Percentiles rank a stretch among this genome's conserved stretches.
Evolutionary conservation across 768 basidiomycete genomes (phyloP).

Genomic region (Clitopilus passeckerianus): DNA sequence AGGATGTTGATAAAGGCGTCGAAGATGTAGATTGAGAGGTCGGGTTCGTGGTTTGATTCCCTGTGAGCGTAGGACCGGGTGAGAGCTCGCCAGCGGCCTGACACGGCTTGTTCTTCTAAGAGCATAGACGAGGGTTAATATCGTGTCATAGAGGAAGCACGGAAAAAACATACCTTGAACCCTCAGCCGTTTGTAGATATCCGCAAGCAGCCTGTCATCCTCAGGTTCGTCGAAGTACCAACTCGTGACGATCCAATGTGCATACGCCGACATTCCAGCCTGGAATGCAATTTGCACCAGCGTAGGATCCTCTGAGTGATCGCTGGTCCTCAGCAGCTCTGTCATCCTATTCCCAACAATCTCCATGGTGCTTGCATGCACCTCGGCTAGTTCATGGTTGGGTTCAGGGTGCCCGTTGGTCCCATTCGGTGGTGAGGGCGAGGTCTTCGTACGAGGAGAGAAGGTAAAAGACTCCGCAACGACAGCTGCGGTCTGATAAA

Average conservation of each 20-base stretch:
- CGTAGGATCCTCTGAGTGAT: slow-evolving; percentile 34
- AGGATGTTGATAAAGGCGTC: slow-evolving; percentile 38
- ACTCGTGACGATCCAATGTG: slow-evolving; percentile 44
- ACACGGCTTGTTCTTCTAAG: slow-evolving; percentile 37
- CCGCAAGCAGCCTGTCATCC: slow-evolving; percentile 35
- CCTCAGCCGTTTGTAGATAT: slow-evolving; percentile 27
- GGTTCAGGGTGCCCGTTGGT: not conserved
- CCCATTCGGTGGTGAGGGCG: not conserved
- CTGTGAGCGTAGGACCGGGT: slow-evolving; percentile 23
- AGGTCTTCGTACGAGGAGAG: not conserved
- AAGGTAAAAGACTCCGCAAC: slow-evolving; percentile 29
- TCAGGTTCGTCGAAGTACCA: slow-evolving; percentile 49
- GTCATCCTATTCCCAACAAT: slow-evolving; percentile 29
- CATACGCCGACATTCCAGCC: slow-evolving; percentile 38
- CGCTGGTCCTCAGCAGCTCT: slow-evolving; percentile 28
- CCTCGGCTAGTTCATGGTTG: slow-evolving; percentile 16
- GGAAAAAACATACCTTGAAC: slow-evolving; percentile 23
- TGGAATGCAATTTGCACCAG: slow-evolving; percentile 41
- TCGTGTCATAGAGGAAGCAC: not conserved
- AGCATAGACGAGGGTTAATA: not conserved
- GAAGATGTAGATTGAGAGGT: slow-evolving; percentile 29
- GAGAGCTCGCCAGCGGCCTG: slow-evolving; percentile 39
- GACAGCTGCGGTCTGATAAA: slow-evolving; percentile 41
- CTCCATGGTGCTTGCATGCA: slow-evolving; percentile 20
- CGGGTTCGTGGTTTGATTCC: slow-evolving; percentile 20